Evolutionary conservation across 2,329 filamentous ascomycete species (phyloP).

Genomic region (Cladophialophora psammophila): DNA sequence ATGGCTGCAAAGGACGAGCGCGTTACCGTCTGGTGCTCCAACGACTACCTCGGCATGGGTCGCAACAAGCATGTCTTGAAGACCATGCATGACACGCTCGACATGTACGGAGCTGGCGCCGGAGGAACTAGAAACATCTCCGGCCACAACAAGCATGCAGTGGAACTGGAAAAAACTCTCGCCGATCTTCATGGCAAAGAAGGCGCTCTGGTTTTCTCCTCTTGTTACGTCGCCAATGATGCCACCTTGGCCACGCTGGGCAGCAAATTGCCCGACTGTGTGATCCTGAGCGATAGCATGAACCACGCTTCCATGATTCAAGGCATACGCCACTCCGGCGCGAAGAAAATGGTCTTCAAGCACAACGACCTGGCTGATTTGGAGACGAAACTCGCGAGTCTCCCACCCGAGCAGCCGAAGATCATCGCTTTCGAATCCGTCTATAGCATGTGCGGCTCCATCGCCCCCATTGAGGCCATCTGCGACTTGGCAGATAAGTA

Average conservation of each 20-base stretch:
- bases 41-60: conserved; percentile 98
- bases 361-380: conserved; percentile 96
- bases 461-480: conserved; percentile 94
- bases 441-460: conserved; percentile 98
- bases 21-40: conserved; percentile 98
- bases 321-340: conserved; percentile 95
- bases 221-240: conserved; percentile 98
- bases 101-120: conserved; percentile 92
- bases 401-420: conserved; percentile 86
- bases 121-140: conserved; percentile 98
- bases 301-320: conserved; percentile 99
- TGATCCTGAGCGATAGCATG: conserved; percentile 95
- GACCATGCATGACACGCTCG: conserved; percentile 92
- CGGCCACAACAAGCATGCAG: conserved; percentile 93
- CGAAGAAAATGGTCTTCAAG: conserved; percentile 98
- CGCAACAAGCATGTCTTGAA: conserved; percentile 85
- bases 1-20: conserved; percentile 82
- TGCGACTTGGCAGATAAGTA: conserved; percentile 98
- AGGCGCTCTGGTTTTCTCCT: conserved; percentile 90
- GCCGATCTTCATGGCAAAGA: conserved; percentile 93
- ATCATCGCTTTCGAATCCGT: conserved; percentile 99
- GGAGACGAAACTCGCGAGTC: conserved; percentile 87
- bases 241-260: conserved; percentile 95
- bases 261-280: conserved; percentile 93
- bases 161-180: conserved; percentile 79